phyloP scores from a whole-genome alignment of 176 grass and related monocot species.

The Carex pumila region DNA sequence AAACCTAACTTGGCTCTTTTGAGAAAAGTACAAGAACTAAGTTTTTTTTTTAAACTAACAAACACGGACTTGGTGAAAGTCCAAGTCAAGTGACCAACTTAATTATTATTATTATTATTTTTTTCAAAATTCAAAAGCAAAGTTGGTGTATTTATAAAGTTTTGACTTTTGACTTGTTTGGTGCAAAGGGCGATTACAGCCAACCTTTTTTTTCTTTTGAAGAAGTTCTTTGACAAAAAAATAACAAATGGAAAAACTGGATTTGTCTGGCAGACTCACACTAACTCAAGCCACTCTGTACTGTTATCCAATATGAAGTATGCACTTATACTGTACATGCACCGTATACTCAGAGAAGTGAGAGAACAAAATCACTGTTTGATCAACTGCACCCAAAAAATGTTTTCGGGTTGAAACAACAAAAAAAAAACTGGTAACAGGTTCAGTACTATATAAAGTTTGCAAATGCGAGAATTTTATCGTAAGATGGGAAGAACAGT shows the following conservation, averaged over 20 bases:
- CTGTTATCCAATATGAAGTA: neutral
- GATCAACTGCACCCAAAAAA: neutral
- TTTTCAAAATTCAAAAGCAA: too few species aligned
- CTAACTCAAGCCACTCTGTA: neutral
- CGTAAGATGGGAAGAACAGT: slow-evolving; percentile 44
- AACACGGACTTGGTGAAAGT: too few species aligned
- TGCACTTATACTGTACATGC: neutral
- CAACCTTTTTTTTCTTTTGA: too few species aligned
- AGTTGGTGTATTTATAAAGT: too few species aligned
- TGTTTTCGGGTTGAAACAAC: neutral
- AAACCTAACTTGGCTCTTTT: too few species aligned
- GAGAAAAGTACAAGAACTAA: too few species aligned
- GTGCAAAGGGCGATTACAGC: too few species aligned
- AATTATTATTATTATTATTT: too few species aligned
- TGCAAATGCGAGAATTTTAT: slow-evolving; percentile 9
- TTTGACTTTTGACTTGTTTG: too few species aligned
- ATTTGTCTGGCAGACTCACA: neutral
- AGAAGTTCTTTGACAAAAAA: too few species aligned
- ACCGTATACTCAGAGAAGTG: neutral
- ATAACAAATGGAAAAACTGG: neutral
- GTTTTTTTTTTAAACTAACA: too few species aligned
- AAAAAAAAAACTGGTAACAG: neutral
- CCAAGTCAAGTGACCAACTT: too few species aligned
- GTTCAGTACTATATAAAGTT: neutral
- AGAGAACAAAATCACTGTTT: neutral